Evolutionary conservation across 306 rosid species (phyloP).

Genomic region (Rubus parviflorus): DNA sequence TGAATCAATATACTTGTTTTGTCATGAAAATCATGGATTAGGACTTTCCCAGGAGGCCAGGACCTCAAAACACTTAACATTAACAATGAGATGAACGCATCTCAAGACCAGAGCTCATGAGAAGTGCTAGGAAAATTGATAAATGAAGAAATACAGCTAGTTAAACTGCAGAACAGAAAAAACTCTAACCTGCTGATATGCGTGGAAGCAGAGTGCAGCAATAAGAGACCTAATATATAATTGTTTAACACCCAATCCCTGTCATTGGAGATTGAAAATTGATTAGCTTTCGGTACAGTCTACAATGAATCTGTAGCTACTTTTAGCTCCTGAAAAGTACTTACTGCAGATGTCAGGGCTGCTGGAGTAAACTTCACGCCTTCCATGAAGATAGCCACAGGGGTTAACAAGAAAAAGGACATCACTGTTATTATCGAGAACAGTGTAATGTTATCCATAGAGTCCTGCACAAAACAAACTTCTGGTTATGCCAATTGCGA

Average conservation of each 20-base stretch:
- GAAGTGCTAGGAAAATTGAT: background rate
- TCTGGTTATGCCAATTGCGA: constrained; percentile 20
- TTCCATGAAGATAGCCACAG: constrained; percentile 66
- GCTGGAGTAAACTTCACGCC: constrained; percentile 86
- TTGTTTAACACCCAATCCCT: constrained; percentile 80
- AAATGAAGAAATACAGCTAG: background rate
- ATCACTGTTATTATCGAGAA: constrained; percentile 90
- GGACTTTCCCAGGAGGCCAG: background rate
- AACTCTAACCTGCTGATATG: constrained; percentile 83
- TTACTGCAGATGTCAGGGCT: constrained; percentile 71
- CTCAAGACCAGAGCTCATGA: background rate
- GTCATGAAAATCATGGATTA: background rate
- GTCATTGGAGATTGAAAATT: constrained; percentile 25
- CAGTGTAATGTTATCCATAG: constrained; percentile 91
- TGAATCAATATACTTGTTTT: background rate
- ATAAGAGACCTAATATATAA: constrained; percentile 63
- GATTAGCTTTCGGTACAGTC: constrained; percentile 20
- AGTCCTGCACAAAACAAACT: constrained; percentile 57
- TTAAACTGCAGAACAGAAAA: constrained; percentile 17
- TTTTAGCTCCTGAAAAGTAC: constrained; percentile 36
- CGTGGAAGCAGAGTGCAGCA: constrained; percentile 95
- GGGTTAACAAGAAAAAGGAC: constrained; percentile 81
- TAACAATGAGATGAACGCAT: background rate
- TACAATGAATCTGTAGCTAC: constrained; percentile 1
- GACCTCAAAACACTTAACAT: background rate